These are phyloP conservation scores for Cladobotryum mycophilum DNA, from an alignment of 2,329 filamentous ascomycete species.

Conservation along the genomic window DNA sequence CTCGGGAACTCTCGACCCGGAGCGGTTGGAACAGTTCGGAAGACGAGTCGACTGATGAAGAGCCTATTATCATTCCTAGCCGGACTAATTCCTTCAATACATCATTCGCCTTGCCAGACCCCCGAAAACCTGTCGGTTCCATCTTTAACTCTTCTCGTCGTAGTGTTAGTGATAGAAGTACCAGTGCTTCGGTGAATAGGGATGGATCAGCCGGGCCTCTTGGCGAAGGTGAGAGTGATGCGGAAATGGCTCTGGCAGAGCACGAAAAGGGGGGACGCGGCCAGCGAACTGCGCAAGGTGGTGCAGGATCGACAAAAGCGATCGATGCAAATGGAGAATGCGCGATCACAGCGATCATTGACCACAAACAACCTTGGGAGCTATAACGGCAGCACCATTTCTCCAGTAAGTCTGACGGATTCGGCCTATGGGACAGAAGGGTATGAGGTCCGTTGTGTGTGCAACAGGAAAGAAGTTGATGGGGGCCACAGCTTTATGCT, in stretches of 20 bases:
- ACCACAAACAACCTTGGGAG: conserved; percentile 24
- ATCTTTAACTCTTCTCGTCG: conserved; percentile 42
- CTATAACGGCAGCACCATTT: conserved; percentile 37
- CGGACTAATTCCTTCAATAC: conserved; percentile 45
- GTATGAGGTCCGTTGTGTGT: conserved; percentile 51
- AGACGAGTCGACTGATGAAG: conserved; percentile 54
- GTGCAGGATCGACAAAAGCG: conserved; percentile 46
- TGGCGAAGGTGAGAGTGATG: conserved; percentile 49
- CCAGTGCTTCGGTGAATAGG: conserved; percentile 31
- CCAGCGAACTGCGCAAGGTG: conserved; percentile 54
- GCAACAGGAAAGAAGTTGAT: conserved; percentile 39
- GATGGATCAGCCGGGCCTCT: conserved; percentile 30
- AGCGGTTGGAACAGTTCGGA: conserved; percentile 41
- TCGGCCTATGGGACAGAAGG: conserved; percentile 37
- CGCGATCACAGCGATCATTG: conserved; percentile 28
- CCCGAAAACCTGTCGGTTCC: conserved; percentile 42
- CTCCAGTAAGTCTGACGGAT: conserved; percentile 47
- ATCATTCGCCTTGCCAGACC: conserved; percentile 53
- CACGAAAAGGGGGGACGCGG: conserved; percentile 46
- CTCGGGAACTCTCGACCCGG: conserved; percentile 24
- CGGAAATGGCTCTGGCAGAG: conserved; percentile 51
- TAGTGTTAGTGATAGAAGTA: conserved; percentile 45
- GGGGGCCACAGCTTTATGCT: conserved; percentile 52
- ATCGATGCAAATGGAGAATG: conserved; percentile 24
- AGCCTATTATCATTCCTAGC: conserved; percentile 59